phyloP scores from a whole-genome alignment of 2,329 filamentous ascomycete species.

The Penicillium fuscoglaucum region DNA sequence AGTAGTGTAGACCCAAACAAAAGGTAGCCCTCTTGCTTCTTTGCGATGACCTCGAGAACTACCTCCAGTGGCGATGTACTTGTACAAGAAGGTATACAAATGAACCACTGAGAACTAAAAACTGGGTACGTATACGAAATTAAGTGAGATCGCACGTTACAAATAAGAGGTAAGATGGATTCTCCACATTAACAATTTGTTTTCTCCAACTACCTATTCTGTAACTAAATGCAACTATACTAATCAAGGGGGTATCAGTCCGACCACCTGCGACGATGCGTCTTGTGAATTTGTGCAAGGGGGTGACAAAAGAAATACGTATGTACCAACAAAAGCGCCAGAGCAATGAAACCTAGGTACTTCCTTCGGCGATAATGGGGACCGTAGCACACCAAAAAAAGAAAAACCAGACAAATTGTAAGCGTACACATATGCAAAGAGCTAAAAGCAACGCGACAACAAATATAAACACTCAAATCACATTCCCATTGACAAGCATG shows the following conservation, averaged over 20 bases:
- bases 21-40: too few relatives aligned
- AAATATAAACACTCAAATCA: neutral
- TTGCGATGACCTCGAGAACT: neutral
- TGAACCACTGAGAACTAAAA: neutral
- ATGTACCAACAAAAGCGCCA: slow-evolving; percentile 23
- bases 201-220: neutral
- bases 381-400: neutral
- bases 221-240: neutral
- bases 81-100: too few relatives aligned
- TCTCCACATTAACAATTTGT: neutral
- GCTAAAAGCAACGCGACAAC: neutral
- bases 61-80: too few relatives aligned
- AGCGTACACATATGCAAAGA: neutral
- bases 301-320: slow-evolving; percentile 27
- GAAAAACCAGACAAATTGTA: neutral
- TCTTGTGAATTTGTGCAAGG: neutral
- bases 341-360: neutral
- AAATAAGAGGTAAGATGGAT: neutral
- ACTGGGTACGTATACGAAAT: too few relatives aligned
- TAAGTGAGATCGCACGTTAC: too few relatives aligned
- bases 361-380: slow-evolving; percentile 28
- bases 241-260: neutral
- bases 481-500: slow-evolving; percentile 36
- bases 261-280: neutral
- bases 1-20: neutral